Evolutionary conservation across 2,329 filamentous ascomycete species (phyloP).

Genomic region (Ploettnerulaceae sp.): DNA sequence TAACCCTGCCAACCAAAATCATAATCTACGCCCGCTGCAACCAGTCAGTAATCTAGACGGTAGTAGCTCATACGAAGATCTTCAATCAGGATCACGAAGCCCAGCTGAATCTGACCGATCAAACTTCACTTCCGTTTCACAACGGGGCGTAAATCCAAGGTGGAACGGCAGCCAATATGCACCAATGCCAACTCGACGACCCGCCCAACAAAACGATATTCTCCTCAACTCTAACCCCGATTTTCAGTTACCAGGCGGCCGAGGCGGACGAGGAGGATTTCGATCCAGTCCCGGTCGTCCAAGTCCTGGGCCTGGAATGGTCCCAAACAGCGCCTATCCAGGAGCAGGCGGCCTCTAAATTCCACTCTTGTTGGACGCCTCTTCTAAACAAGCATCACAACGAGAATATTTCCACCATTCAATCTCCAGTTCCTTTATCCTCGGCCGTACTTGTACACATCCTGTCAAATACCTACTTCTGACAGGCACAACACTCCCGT

Average conservation of each 20-base stretch:
- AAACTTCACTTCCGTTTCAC: constrained; percentile 85
- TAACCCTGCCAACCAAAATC: constrained; percentile 26
- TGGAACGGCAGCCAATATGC: constrained; percentile 53
- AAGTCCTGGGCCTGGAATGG: constrained; percentile 40
- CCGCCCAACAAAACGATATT: constrained; percentile 58
- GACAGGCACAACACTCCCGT: constrained; percentile 1
- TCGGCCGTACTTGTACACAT: neutral
- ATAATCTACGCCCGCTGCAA: constrained; percentile 30
- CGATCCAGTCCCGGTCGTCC: constrained; percentile 14
- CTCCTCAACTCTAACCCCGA: constrained; percentile 79
- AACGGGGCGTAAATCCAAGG: constrained; percentile 80
- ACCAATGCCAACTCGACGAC: constrained; percentile 31
- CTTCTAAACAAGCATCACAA: constrained; percentile 1
- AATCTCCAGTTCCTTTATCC: constrained; percentile 9
- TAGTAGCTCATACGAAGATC: constrained; percentile 56
- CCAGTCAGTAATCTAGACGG: constrained; percentile 21
- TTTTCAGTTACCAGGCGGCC: constrained; percentile 61
- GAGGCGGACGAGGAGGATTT: constrained; percentile 22
- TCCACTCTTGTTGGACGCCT: neutral
- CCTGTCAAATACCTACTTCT: constrained; percentile 16
- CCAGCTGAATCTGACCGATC: constrained; percentile 74
- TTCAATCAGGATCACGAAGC: constrained; percentile 59
- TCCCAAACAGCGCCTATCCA: constrained; percentile 52
- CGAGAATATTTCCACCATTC: constrained; percentile 20
- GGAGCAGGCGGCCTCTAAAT: constrained; percentile 22